Conservation (phyloP, 2,329 filamentous ascomycete species). For the Ophiobolus disseminans region DNA sequence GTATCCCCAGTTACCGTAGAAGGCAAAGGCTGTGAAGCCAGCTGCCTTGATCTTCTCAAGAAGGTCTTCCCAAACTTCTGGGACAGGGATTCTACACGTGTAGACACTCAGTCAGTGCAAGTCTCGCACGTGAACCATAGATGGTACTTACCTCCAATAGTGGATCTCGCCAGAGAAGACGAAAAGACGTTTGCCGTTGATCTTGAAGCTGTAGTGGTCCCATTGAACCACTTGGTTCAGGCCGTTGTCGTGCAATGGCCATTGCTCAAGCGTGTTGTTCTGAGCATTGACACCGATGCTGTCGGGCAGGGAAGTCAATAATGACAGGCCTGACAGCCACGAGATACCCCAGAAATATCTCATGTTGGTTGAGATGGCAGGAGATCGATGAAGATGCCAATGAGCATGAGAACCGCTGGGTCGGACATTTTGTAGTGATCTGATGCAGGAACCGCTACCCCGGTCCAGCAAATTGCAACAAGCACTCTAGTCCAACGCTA, state of each 20-base stretch:
- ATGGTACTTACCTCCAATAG: constrained; percentile 51
- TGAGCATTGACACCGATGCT: constrained; percentile 31
- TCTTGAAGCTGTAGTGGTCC: constrained; percentile 62
- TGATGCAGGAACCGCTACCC: constrained; percentile 15
- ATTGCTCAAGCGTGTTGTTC: constrained; percentile 40
- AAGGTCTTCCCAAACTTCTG: constrained; percentile 59
- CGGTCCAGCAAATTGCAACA: constrained; percentile 15
- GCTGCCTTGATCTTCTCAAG: constrained; percentile 61
- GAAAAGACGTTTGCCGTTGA: constrained; percentile 60
- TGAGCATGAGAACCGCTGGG: constrained; percentile 15
- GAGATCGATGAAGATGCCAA: constrained; percentile 20
- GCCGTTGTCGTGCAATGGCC: constrained; percentile 59
- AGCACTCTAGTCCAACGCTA: constrained; percentile 19
- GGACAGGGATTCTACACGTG: constrained; percentile 59
- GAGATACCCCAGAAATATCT: constrained; percentile 24
- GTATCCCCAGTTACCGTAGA: constrained; percentile 59
- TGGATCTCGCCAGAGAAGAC: constrained; percentile 63
- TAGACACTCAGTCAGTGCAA: no score
- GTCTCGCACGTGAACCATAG: neutral
- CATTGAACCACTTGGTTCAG: constrained; percentile 59
- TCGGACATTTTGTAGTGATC: constrained; percentile 22
- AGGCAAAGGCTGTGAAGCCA: constrained; percentile 58
- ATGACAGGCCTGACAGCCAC: constrained; percentile 32
- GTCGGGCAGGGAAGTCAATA: constrained; percentile 17
- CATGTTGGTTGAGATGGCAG: constrained; percentile 26